These are phyloP conservation scores for Amylostereum chailletii DNA, from an alignment of 1,284 basidiomycete species.

Conservation along the genomic window DNA sequence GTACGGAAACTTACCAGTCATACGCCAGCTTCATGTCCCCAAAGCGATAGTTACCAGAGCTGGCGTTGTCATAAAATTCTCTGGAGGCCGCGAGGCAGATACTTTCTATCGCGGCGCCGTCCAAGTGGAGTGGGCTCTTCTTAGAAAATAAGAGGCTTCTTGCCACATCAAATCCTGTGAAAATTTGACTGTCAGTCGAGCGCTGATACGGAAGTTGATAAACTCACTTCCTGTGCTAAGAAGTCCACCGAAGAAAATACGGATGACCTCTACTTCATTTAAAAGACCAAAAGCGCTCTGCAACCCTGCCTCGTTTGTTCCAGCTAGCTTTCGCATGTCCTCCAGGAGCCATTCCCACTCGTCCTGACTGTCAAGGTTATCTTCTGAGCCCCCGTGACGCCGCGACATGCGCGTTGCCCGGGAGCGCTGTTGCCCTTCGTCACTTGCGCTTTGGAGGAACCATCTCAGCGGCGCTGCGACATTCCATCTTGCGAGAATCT, in stretches of 20 bases:
- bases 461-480: conserved; percentile 74
- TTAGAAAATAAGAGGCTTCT: conserved; percentile 53
- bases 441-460: conserved; percentile 72
- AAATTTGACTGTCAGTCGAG: conserved; percentile 8
- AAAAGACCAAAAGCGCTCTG: conserved; percentile 77
- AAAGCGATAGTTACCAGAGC: conserved; percentile 81
- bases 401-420: conserved; percentile 84
- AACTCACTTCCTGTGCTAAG: conserved; percentile 81
- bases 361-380: conserved; percentile 50
- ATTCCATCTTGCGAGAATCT: conserved; percentile 82
- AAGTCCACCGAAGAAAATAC: conserved; percentile 78
- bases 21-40: conserved; percentile 95
- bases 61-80: conserved; percentile 92
- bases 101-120: conserved; percentile 52
- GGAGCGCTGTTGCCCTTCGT: conserved; percentile 66
- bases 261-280: conserved; percentile 58
- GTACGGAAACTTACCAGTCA: conserved; percentile 62
- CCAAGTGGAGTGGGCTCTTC: conserved; percentile 42
- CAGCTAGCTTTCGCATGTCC: conserved; percentile 80
- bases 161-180: conserved; percentile 73
- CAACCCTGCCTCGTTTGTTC: conserved; percentile 51
- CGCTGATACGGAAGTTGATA: background rate
- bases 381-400: conserved; percentile 49
- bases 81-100: conserved; percentile 74
- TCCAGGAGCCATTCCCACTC: conserved; percentile 83